Evolutionary conservation across 768 basidiomycete species (phyloP).

Genomic region (Pulveroboletus sp.): DNA sequence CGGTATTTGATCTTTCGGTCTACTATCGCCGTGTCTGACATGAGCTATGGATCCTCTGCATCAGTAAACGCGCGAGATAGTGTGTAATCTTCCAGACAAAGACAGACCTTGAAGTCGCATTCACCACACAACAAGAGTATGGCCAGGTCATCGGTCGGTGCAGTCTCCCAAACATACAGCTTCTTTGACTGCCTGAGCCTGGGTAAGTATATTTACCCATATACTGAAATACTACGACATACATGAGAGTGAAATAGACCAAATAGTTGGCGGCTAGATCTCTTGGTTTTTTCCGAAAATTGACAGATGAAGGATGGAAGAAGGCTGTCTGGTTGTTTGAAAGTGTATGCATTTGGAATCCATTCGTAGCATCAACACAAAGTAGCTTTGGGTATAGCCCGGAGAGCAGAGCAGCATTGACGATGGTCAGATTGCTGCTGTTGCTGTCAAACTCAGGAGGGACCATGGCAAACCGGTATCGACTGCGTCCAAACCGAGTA

Average conservation of each 20-base stretch:
- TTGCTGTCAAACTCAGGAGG: slow-evolving; percentile 70
- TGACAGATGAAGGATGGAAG: slow-evolving; percentile 91
- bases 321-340: slow-evolving; percentile 72
- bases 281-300: slow-evolving; percentile 61
- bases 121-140: slow-evolving; percentile 86
- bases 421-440: slow-evolving; percentile 54
- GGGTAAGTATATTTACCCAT: slow-evolving; percentile 3
- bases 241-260: slow-evolving; percentile 88
- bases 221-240: slow-evolving; percentile 15
- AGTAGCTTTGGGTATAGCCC: slow-evolving; percentile 92
- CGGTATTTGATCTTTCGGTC: slow-evolving; percentile 84
- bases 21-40: slow-evolving; percentile 64
- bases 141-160: slow-evolving; percentile 80
- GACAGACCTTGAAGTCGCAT: slow-evolving; percentile 73
- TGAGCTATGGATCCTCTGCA: slow-evolving; percentile 42
- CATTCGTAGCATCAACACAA: slow-evolving; percentile 52
- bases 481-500: slow-evolving; percentile 67
- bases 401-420: slow-evolving; percentile 79
- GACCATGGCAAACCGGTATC: slow-evolving; percentile 69
- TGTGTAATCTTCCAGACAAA: not conserved
- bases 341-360: slow-evolving; percentile 65
- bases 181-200: slow-evolving; percentile 82
- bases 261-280: slow-evolving; percentile 76
- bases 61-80: slow-evolving; percentile 4
- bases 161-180: slow-evolving; percentile 90